A percentile compares a stretch with the other conserved stretches of the same genome.
Evolutionary conservation across 2,329 filamentous ascomycete genomes (phyloP).

Genomic region (Penicillium corylophilum): DNA sequence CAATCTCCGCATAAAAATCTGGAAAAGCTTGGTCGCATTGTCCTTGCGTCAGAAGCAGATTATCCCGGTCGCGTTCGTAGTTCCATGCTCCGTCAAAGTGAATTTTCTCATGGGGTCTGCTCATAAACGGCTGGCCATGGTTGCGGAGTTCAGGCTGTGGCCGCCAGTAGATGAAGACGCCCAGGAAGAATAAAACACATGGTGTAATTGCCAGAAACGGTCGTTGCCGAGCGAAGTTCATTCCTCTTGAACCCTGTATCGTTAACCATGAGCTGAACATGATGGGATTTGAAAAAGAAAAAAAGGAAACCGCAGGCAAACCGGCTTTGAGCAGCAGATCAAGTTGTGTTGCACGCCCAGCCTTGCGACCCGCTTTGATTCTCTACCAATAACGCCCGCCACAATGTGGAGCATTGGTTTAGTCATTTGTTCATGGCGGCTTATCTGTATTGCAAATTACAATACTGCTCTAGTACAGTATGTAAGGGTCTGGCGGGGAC

Average conservation of each 20-base stretch:
- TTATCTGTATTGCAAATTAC: too few relatives aligned
- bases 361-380: too few relatives aligned
- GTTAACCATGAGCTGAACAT: too few relatives aligned
- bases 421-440: too few relatives aligned
- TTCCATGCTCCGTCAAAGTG: conserved; percentile 9
- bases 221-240: neutral
- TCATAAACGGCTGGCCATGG: neutral
- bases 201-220: neutral
- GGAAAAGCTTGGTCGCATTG: conserved; percentile 29
- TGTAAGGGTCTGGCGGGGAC: too few relatives aligned
- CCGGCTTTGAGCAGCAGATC: too few relatives aligned
- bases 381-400: too few relatives aligned
- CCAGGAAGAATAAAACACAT: neutral
- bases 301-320: too few relatives aligned
- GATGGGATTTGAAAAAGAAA: too few relatives aligned
- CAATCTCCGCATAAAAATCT: conserved; percentile 28
- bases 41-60: conserved; percentile 17
- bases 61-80: conserved; percentile 23
- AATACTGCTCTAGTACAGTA: too few relatives aligned
- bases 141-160: neutral
- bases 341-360: too few relatives aligned
- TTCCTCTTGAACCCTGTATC: neutral
- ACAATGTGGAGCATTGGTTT: too few relatives aligned
- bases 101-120: neutral
- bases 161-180: neutral